These are phyloP conservation scores for Silene uniflora DNA, from an alignment of 148 eudicot species.

Conservation along the genomic window DNA sequence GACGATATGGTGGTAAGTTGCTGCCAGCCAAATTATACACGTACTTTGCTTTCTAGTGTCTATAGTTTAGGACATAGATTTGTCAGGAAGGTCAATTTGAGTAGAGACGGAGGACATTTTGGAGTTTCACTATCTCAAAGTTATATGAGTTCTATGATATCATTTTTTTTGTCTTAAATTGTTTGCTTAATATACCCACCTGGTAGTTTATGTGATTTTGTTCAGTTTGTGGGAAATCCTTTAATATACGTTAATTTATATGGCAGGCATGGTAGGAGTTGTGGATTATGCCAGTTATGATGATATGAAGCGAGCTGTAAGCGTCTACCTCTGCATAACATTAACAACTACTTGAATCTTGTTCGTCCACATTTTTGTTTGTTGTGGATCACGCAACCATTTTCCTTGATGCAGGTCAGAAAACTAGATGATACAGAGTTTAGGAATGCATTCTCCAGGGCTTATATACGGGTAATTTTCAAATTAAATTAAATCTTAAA, in stretches of 20 bases:
- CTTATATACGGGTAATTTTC: constrained; percentile 57
- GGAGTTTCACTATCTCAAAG: too few species aligned
- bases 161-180: not conserved
- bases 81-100: not conserved
- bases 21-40: not conserved
- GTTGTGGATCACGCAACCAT: not conserved
- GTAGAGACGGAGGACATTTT: too few species aligned
- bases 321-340: constrained; percentile 18
- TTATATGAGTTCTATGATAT: not conserved
- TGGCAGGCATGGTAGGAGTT: constrained; percentile 64
- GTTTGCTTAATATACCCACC: not conserved
- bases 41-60: not conserved
- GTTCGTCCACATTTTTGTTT: not conserved
- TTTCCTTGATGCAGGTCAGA: constrained; percentile 47
- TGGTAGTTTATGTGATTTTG: not conserved
- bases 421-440: constrained; percentile 82
- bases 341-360: not conserved
- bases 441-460: constrained; percentile 56
- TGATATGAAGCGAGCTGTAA: constrained; percentile 85
- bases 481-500: not conserved
- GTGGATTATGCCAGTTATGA: constrained; percentile 78
- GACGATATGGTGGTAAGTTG: constrained; percentile 61
- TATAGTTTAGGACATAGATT: not conserved
- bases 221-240: not conserved
- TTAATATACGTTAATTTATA: constrained; percentile 8